Evolutionary conservation across 73 alveolate species (phyloP), one percentile per base, ranked within the genome.

Genomic region (Uronychia binucleata): DNA sequence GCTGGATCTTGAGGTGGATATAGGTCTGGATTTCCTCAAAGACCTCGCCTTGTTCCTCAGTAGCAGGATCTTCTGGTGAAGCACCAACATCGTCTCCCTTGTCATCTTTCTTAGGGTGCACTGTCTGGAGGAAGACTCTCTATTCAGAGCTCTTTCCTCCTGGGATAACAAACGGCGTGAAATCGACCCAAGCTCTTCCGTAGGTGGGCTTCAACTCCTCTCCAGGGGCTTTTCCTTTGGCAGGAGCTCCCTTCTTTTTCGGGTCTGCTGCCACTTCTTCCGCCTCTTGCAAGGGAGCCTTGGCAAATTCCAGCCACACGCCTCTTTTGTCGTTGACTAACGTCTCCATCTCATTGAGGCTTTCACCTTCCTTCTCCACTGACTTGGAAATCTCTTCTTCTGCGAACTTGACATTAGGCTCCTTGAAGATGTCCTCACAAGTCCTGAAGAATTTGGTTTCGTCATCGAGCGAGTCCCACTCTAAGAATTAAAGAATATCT

Each of bases 141-240:
- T 81, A 75, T 35, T 35, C 77, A 59, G 88, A 34, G 0, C 25
- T 31, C 14, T 29, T 59, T 32, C 31, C 77, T 29, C 86, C 92
- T 33, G 95, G 95, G 33, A 31, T 13, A 0, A 27, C 30, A 25
- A 89, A 79, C 1, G 78, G 84, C 28, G 88, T 88, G 28, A 92
- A 75, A 75, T 91, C 91, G 11, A 91, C 0, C 89, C 92, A 87
- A 33, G 88, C 93, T 57, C 82, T 28, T 27, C 88, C 92, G 30
- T 33, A 75, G 13, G 77, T 27, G n/a, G 97, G 94, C 76, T 92
- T 92, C 79, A 79, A 79, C 58, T 92, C 94, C 30, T 88, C 94
- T 1, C 30, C 78, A 0, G 79, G 82, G 1, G 91, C 90, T 28
- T 74, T 82, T 1, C 82, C 88, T 13, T 59, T 59, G 26, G 80